These are phyloP conservation scores for Leccinum obscurum DNA, from an alignment of 768 basidiomycete genomes.

Conservation along the genomic window DNA sequence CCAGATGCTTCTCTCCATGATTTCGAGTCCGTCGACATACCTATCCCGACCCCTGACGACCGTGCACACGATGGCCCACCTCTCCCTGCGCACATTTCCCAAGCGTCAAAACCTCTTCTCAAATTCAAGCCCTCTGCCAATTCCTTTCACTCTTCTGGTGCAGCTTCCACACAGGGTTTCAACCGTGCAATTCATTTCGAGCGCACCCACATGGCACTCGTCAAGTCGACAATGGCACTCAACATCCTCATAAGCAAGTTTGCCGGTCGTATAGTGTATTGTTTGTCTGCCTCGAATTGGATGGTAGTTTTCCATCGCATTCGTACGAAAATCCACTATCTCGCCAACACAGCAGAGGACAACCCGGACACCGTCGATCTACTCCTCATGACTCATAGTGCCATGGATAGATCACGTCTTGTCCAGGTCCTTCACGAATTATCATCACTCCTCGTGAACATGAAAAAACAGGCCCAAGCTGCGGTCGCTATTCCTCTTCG, in stretches of 20 bases:
- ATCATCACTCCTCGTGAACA: constrained; percentile 78
- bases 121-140: constrained; percentile 39
- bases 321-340: constrained; percentile 62
- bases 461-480: constrained; percentile 71
- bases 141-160: constrained; percentile 43
- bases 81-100: constrained; percentile 45
- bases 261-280: constrained; percentile 78
- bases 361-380: constrained; percentile 73
- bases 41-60: constrained; percentile 26
- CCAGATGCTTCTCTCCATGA: constrained; percentile 69
- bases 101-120: constrained; percentile 31
- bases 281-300: constrained; percentile 90
- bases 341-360: constrained; percentile 54
- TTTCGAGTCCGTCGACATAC: constrained; percentile 58
- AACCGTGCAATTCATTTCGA: constrained; percentile 47
- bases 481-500: constrained; percentile 74
- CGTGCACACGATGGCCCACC: constrained; percentile 19
- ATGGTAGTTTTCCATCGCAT: constrained; percentile 69
- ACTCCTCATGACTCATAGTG: constrained; percentile 74
- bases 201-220: constrained; percentile 60
- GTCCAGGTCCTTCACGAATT: constrained; percentile 76
- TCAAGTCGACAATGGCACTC: constrained; percentile 54
- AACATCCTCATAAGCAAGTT: constrained; percentile 67
- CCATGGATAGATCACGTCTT: constrained; percentile 68
- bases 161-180: constrained; percentile 26